Conservation (phyloP, 768 basidiomycete genomes). For the Xanthoconium stramineum region DNA sequence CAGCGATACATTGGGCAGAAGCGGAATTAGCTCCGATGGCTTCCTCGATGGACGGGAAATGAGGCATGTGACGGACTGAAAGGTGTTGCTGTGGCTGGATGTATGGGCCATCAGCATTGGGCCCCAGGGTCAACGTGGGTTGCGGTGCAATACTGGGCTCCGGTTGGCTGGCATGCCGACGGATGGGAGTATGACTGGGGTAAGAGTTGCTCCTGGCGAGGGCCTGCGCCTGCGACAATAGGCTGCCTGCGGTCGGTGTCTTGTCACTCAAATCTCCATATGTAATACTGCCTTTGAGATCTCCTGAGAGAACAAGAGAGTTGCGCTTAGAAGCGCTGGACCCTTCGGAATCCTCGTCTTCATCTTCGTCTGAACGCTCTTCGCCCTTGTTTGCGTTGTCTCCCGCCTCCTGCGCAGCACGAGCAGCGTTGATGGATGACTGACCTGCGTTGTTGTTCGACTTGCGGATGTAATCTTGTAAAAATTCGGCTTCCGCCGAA, state of each 20-base stretch:
- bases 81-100: slow-evolving; percentile 45
- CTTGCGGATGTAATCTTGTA: slow-evolving; percentile 88
- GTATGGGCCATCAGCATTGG: slow-evolving; percentile 45
- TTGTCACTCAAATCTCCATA: slow-evolving; percentile 74
- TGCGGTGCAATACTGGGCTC: slow-evolving; percentile 54
- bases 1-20: slow-evolving; percentile 74
- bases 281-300: slow-evolving; percentile 55
- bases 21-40: slow-evolving; percentile 72
- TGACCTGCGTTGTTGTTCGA: slow-evolving; percentile 85
- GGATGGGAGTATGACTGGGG: slow-evolving; percentile 72
- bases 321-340: slow-evolving; percentile 74
- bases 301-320: slow-evolving; percentile 63
- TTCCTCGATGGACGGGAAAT: slow-evolving; percentile 86
- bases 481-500: slow-evolving; percentile 85
- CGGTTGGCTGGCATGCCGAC: slow-evolving; percentile 59
- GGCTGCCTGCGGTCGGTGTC: slow-evolving; percentile 77
- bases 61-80: slow-evolving; percentile 73
- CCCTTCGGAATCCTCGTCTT: slow-evolving; percentile 83
- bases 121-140: slow-evolving; percentile 54
- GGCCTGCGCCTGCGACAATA: slow-evolving; percentile 76
- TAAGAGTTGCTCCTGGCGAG: slow-evolving; percentile 53
- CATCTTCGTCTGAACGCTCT: slow-evolving; percentile 78
- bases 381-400: slow-evolving; percentile 58
- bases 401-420: slow-evolving; percentile 66
- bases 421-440: slow-evolving; percentile 70